Conservation (phyloP, 352 stramenopile genomes). For the Pythium sukuiense region DNA sequence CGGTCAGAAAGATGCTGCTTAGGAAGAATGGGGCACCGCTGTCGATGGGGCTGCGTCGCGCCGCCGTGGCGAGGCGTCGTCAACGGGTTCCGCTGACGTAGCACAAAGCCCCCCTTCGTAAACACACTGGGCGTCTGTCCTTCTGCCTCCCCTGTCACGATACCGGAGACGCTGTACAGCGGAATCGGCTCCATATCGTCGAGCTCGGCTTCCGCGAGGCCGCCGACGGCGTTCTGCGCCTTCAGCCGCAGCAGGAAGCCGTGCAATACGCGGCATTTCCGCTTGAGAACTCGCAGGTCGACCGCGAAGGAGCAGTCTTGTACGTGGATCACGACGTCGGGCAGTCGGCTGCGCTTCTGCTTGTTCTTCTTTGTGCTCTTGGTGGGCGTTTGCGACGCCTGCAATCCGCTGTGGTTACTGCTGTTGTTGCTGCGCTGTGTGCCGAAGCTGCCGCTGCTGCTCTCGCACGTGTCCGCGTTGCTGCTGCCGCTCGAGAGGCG, state of each 20-base stretch:
- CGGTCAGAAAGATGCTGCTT: constrained; percentile 16
- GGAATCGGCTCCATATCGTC: constrained; percentile 2
- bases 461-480: background rate
- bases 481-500: constrained; percentile 15
- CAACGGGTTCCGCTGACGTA: constrained; percentile 18
- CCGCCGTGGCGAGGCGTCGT: background rate
- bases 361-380: constrained; percentile 12
- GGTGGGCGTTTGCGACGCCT: background rate
- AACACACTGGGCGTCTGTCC: background rate
- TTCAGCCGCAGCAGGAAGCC: constrained; percentile 34
- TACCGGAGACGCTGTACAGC: background rate
- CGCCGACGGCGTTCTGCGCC: constrained; percentile 12
- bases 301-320: constrained; percentile 51
- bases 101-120: constrained; percentile 2
- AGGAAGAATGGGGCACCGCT: constrained; percentile 11
- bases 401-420: background rate
- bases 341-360: constrained; percentile 20
- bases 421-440: constrained; percentile 16
- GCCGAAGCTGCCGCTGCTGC: constrained; percentile 15
- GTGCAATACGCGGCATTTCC: constrained; percentile 40
- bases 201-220: background rate
- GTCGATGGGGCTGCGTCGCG: background rate
- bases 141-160: background rate
- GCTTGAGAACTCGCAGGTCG: constrained; percentile 36
- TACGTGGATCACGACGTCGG: constrained; percentile 51